Evolutionary conservation across 805 yeast species (phyloP).

Genomic region (Cyberlindnera xishuangbannaensis): DNA sequence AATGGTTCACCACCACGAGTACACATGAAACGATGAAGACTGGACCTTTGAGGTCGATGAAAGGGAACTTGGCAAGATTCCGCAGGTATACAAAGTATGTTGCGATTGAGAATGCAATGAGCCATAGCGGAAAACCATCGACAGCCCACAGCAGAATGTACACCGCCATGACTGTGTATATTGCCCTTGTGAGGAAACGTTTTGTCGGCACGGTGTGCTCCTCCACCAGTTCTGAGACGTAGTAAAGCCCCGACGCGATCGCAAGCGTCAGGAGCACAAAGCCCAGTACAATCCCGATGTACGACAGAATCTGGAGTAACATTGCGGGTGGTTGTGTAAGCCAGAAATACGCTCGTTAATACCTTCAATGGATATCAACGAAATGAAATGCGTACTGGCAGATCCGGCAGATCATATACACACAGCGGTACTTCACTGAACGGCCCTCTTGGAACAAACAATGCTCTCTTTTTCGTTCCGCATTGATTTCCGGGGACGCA

Average conservation of each 20-base stretch:
- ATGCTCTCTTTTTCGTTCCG: no score
- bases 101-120: slow-evolving; percentile 59
- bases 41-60: slow-evolving; percentile 67
- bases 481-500: no score
- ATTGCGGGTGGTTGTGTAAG: no score
- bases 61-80: slow-evolving; percentile 79
- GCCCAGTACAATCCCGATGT: slow-evolving; percentile 55
- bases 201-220: slow-evolving; percentile 87
- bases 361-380: no score
- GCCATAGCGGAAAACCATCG: slow-evolving; percentile 74
- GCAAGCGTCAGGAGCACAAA: slow-evolving; percentile 57
- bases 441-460: no score
- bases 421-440: no score
- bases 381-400: no score
- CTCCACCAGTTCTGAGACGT: slow-evolving; percentile 86
- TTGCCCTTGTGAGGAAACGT: slow-evolving; percentile 56
- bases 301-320: slow-evolving; percentile 55
- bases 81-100: slow-evolving; percentile 72
- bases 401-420: no score
- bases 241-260: slow-evolving; percentile 88
- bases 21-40: slow-evolving; percentile 65
- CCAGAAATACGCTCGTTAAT: no score
- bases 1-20: slow-evolving; percentile 75
- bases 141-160: slow-evolving; percentile 56
- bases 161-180: slow-evolving; percentile 51